These are phyloP conservation scores for Citrus cavaleriei DNA, from an alignment of 345 rosid species.

Conservation along the genomic window DNA sequence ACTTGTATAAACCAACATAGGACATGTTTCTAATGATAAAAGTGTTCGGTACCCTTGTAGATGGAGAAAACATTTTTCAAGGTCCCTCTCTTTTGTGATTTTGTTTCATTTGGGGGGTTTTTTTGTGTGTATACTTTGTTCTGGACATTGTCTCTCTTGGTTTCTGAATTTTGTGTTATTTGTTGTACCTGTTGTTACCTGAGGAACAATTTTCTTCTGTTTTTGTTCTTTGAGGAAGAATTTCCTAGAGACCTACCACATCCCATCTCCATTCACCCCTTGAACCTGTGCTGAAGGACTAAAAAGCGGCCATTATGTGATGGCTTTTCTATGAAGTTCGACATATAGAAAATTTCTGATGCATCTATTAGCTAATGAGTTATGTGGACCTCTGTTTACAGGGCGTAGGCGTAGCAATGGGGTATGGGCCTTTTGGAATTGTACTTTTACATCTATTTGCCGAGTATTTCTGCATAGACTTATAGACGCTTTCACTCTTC, in stretches of 20 bases:
- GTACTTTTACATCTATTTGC: neutral
- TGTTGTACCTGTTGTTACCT: neutral
- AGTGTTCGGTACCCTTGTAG: neutral
- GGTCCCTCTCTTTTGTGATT: neutral
- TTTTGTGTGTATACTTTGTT: neutral
- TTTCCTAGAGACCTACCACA: neutral
- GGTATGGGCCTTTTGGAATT: neutral
- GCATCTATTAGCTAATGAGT: neutral
- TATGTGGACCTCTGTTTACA: neutral
- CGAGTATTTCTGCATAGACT: neutral
- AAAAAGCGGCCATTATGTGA: neutral
- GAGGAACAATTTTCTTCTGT: neutral
- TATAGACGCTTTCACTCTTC: neutral
- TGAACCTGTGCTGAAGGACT: neutral
- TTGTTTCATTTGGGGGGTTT: neutral
- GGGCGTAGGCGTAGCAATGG: neutral
- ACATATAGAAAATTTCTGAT: neutral
- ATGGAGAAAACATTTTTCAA: neutral
- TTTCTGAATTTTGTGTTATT: neutral
- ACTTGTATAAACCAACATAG: neutral
- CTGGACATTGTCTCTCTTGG: neutral
- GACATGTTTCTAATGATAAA: neutral
- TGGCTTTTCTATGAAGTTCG: neutral
- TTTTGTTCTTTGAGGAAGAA: neutral
- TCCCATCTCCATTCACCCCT: neutral